Evolutionary conservation across 2,329 filamentous ascomycete species (phyloP).

Genomic region (Botrytis porri): DNA sequence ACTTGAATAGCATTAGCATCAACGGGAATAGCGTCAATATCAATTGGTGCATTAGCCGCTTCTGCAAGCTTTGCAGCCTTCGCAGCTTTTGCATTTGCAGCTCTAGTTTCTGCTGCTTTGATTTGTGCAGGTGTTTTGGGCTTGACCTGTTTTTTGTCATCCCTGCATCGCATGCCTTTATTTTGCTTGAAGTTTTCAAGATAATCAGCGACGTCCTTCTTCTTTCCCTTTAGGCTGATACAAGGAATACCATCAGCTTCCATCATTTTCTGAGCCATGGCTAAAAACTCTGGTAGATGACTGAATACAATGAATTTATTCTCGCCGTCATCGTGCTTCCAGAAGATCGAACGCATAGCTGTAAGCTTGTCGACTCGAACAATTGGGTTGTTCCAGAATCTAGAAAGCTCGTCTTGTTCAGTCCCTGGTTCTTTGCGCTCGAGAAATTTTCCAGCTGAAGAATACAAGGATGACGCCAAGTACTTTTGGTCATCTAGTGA

Average conservation of each 20-base stretch:
- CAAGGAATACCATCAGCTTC: conserved; percentile 3
- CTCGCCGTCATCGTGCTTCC: background rate
- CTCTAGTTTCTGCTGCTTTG: background rate
- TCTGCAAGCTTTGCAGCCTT: background rate
- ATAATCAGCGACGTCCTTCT: background rate
- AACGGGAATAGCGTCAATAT: background rate
- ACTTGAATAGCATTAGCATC: background rate
- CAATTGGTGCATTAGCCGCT: background rate
- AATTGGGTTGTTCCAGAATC: background rate
- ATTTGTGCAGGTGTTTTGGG: background rate
- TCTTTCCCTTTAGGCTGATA: background rate
- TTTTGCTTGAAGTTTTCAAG: conserved; percentile 5
- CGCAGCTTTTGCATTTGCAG: background rate
- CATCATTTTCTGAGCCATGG: background rate
- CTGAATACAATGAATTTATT: conserved; percentile 7
- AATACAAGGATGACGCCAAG: background rate
- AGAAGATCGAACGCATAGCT: background rate
- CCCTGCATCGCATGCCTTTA: background rate
- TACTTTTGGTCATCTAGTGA: background rate
- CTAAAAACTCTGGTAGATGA: background rate
- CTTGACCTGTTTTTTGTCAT: background rate
- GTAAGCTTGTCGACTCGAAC: background rate
- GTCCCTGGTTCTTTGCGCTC: background rate
- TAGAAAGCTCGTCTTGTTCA: background rate
- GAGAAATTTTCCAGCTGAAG: background rate